Conservation (phyloP, 164 flowering plant species). For the Magnolia changhungtana region DNA sequence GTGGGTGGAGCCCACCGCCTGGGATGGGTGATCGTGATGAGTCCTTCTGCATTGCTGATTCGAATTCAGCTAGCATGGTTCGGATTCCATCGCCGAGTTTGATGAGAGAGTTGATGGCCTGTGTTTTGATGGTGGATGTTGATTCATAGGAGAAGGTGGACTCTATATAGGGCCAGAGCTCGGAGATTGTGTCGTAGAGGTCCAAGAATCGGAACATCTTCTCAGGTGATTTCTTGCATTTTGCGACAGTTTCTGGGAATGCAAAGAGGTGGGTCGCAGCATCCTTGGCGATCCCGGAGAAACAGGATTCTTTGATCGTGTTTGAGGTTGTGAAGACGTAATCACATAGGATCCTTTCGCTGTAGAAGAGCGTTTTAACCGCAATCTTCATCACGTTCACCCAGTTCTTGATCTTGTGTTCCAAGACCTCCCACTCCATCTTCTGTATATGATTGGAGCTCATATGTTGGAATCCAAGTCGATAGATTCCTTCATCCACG, state of each 20-base stretch:
- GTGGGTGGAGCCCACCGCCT: slow-evolving; percentile 54
- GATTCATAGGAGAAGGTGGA: slow-evolving; percentile 54
- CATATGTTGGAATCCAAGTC: slow-evolving; percentile 42
- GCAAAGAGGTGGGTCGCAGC: slow-evolving; percentile 43
- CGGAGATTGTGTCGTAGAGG: slow-evolving; percentile 47
- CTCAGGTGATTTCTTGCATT: slow-evolving; percentile 49
- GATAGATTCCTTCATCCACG: slow-evolving; percentile 59
- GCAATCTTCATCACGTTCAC: slow-evolving; percentile 45
- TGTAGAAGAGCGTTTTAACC: slow-evolving; percentile 46
- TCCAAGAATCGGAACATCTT: slow-evolving; percentile 56
- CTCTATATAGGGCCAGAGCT: slow-evolving; percentile 52
- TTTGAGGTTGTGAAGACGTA: slow-evolving; percentile 51
- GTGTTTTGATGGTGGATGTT: slow-evolving; percentile 37
- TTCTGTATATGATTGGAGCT: slow-evolving; percentile 34
- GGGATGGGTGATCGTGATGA: slow-evolving; percentile 32
- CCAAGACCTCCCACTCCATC: slow-evolving; percentile 51
- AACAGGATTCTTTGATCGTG: slow-evolving; percentile 53
- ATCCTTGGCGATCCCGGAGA: slow-evolving; percentile 47
- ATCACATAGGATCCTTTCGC: slow-evolving; percentile 66
- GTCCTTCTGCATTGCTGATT: slow-evolving; percentile 48
- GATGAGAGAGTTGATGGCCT: slow-evolving; percentile 38
- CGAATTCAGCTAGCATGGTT: slow-evolving; percentile 43
- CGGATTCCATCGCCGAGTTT: slow-evolving; percentile 41
- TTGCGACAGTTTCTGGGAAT: slow-evolving; percentile 49
- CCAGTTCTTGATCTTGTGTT: slow-evolving; percentile 57